Base-by-base conservation (phyloP, 1,284 basidiomycete species). In the Boletus mariae region DNA sequence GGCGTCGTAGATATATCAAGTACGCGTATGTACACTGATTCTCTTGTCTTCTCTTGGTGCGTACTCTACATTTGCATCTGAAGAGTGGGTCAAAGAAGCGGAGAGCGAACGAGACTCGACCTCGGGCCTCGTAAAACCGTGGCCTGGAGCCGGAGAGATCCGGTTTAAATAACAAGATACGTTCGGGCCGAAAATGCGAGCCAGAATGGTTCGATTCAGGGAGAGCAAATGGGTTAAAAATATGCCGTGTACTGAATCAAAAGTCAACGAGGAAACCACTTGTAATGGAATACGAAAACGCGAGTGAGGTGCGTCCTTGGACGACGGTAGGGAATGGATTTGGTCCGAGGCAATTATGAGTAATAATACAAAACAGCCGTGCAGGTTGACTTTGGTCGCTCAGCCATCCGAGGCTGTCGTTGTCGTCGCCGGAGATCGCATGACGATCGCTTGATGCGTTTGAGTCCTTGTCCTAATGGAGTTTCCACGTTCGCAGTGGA, bases 301-400 rank as follows among this genome's bases (percentile, higher is more conserved):
- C 53, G 49, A 58, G 51, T 53, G 53, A 56, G 44, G 50, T 52
- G 53, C 45, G 56, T 64, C 59, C 53, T 56, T 61, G 62, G 50
- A 60, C 47, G 57, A 54, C 63, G 60, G 47, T 50, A 53, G 17
- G 47, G 49, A 56, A 54, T 47, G 44, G 47, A 48, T 48, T 53
- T 45, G 54, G 55, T 68, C 64, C 52, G 49, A 61, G 64, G 58
- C 51, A 55, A 48, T 70, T 70, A 66, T 67, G 68, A 70, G 66
- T 67, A 69, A 69, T 69, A 64, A 66, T 66, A 66, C 64, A 66
- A 69, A 55, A 50, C 32, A 43, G 38, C 48, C 53, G 49, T 47
- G 60, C 38, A 51, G 51, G 45, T 34, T 37, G 45, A 50, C 37
- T 49, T 52, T 20, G 51, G 37, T 44, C 46, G 53, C 51, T 40